Evolutionary conservation across 257 asterid genomes (phyloP).

Genomic region (Dorcoceras hygrometricum): DNA sequence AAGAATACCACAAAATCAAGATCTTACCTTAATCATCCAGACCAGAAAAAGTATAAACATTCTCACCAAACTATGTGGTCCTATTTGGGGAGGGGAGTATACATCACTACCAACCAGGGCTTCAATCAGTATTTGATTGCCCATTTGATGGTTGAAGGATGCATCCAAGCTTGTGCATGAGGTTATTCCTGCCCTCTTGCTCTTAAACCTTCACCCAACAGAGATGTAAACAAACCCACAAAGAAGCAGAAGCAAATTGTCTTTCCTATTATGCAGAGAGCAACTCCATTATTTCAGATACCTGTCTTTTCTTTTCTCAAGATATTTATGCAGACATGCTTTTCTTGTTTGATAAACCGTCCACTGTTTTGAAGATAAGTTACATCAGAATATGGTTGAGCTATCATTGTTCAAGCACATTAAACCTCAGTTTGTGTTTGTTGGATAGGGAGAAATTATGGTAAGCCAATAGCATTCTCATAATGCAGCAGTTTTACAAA

Average conservation of each 20-base stretch:
- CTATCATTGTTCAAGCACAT: background rate
- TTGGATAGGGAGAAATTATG: background rate
- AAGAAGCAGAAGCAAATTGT: constrained; percentile 31
- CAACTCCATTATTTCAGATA: constrained; percentile 34
- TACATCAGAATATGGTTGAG: constrained; percentile 2
- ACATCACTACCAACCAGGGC: background rate
- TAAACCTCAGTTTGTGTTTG: background rate
- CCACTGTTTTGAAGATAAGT: constrained; percentile 41
- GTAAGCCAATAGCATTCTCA: background rate
- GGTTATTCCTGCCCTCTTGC: constrained; percentile 67
- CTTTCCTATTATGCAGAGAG: constrained; percentile 23
- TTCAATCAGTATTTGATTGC: background rate
- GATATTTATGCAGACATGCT: constrained; percentile 88
- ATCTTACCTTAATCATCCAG: constrained; percentile 48
- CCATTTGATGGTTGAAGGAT: constrained; percentile 40
- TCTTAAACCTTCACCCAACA: constrained; percentile 96
- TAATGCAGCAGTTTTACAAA: background rate
- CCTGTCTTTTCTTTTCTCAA: constrained; percentile 98
- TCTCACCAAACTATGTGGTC: constrained; percentile 53
- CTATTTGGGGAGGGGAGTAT: constrained; percentile 4
- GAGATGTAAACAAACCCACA: constrained; percentile 52
- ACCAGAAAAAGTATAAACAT: constrained; percentile 43
- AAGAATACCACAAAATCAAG: constrained; percentile 11
- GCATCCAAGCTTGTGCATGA: constrained; percentile 53
- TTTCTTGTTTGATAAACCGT: constrained; percentile 74